These are phyloP conservation scores for Plasmodium fragile DNA, from an alignment of 169 alveolate species.

Conservation along the genomic window DNA sequence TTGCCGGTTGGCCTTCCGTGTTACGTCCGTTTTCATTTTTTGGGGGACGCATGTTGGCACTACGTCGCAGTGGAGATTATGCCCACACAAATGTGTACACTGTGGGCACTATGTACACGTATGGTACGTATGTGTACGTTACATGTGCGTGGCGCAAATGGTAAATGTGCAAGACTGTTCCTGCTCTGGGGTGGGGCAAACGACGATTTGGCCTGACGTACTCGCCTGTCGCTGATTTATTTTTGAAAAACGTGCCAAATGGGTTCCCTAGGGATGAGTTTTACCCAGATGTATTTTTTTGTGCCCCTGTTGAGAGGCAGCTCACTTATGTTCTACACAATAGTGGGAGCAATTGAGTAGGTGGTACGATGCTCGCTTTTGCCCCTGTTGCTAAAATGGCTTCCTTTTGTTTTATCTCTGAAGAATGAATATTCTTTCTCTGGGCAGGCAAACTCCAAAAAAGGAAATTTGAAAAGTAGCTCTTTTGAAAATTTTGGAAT, in stretches of 20 bases:
- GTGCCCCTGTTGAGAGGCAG: not conserved
- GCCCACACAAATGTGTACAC: not conserved
- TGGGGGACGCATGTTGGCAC: not conserved
- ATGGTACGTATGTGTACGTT: not conserved
- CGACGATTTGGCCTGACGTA: not conserved
- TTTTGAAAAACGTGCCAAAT: not conserved
- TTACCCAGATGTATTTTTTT: not conserved
- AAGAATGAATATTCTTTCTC: not conserved
- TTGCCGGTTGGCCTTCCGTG: not conserved
- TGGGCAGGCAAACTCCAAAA: not conserved
- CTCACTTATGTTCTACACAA: not conserved
- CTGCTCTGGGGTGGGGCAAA: not conserved
- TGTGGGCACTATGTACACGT: not conserved
- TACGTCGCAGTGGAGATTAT: not conserved
- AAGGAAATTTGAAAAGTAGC: not conserved
- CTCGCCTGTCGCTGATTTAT: not conserved
- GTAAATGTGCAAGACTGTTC: not conserved
- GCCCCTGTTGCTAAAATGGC: not conserved
- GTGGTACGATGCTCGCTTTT: not conserved
- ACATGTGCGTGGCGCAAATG: not conserved
- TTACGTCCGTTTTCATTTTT: conserved; percentile 14
- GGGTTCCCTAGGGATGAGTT: not conserved
- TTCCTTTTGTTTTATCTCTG: not conserved
- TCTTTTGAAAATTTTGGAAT: not conserved
- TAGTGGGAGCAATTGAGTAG: not conserved